Percentiles rank a stretch among this genome's conserved stretches.
Conservation (phyloP, 768 basidiomycete genomes). For the Grammothele lineata region DNA sequence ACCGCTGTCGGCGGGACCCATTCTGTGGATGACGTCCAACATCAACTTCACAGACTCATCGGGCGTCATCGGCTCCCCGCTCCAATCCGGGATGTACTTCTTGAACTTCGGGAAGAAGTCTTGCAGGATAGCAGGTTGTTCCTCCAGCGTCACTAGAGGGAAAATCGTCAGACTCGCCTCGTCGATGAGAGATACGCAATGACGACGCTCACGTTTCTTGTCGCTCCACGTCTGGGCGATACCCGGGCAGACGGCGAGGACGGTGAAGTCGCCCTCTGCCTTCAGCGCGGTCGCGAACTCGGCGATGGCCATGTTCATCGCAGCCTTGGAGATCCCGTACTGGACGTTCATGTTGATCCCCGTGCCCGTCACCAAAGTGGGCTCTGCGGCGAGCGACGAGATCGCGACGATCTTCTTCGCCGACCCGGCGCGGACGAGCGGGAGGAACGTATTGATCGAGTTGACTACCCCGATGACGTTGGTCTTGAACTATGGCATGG, state of each 20-base stretch:
- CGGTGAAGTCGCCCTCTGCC: constrained; percentile 29
- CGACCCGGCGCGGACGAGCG: constrained; percentile 29
- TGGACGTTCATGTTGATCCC: constrained; percentile 8
- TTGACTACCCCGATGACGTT: constrained; percentile 33
- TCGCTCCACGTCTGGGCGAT: constrained; percentile 26
- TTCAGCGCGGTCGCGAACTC: constrained; percentile 29
- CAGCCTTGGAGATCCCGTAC: constrained; percentile 35
- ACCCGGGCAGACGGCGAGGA: constrained; percentile 34
- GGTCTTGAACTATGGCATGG: constrained; percentile 20
- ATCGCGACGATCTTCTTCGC: constrained; percentile 32
- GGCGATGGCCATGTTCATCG: constrained; percentile 31
- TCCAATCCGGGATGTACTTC: constrained; percentile 10
- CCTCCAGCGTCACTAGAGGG: neutral
- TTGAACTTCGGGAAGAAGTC: constrained; percentile 9
- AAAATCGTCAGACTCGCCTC: too few species aligned
- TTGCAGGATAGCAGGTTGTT: too few species aligned
- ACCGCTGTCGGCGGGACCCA: constrained; percentile 3
- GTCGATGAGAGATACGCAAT: too few species aligned
- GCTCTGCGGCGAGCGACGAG: constrained; percentile 26
- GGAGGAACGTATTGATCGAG: constrained; percentile 34
- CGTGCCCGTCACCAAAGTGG: constrained; percentile 17
- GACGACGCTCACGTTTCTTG: too few species aligned
- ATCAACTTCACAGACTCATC: constrained; percentile 1
- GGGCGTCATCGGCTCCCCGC: constrained; percentile 1
- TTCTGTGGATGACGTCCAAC: too few species aligned